A percentile compares a stretch with the other conserved stretches of the same genome.
Conservation (phyloP, 1,284 basidiomycete genomes). For the Gymnopus androsaceus region DNA sequence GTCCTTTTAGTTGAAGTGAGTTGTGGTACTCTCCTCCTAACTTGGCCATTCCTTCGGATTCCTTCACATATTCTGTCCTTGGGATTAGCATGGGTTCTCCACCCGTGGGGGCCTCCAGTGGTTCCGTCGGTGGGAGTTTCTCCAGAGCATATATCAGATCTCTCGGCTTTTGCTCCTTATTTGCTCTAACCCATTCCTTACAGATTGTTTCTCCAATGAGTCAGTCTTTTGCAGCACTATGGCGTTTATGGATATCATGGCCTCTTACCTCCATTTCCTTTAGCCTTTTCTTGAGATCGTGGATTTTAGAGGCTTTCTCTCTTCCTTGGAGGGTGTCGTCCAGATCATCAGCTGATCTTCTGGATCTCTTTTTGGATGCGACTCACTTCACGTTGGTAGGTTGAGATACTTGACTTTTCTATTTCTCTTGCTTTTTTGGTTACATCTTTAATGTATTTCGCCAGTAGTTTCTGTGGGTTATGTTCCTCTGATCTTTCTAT, state of each 20-base stretch:
- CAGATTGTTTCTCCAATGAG: constrained; percentile 25
- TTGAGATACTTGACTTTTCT: not conserved
- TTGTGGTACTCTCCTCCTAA: constrained; percentile 20
- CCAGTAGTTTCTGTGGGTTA: constrained; percentile 11
- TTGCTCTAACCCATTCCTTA: constrained; percentile 26
- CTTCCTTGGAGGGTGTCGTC: no score
- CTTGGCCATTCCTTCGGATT: constrained; percentile 19
- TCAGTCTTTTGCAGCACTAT: constrained; percentile 1
- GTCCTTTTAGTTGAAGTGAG: constrained; percentile 9
- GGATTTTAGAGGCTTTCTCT: no score
- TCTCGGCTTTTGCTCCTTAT: constrained; percentile 21
- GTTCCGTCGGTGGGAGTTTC: no score
- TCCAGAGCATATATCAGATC: constrained; percentile 20
- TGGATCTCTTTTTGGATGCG: constrained; percentile 10
- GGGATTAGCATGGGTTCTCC: not conserved
- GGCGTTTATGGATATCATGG: not conserved
- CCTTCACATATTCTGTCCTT: not conserved
- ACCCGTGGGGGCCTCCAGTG: no score
- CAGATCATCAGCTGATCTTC: no score
- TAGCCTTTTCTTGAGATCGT: no score
- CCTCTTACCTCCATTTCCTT: no score
- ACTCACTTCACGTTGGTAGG: constrained; percentile 13
- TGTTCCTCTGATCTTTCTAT: not conserved
- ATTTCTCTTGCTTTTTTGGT: constrained; percentile 4
- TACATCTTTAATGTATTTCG: constrained; percentile 6